These are phyloP conservation scores for Talaromyces sp. DNA, from an alignment of 2,329 filamentous ascomycete species.

Conservation along the genomic window DNA sequence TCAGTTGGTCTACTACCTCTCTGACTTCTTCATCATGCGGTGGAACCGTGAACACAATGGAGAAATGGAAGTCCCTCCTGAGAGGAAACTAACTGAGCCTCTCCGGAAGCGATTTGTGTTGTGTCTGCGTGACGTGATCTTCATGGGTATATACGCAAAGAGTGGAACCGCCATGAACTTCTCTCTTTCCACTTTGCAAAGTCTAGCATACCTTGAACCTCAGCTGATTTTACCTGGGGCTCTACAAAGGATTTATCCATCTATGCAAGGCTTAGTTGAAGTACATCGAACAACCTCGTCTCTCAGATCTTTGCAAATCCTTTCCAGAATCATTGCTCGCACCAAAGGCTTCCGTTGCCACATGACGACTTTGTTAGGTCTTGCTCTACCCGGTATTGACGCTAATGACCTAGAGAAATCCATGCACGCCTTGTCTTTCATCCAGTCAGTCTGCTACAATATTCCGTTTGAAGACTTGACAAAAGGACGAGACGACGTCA, in stretches of 20 bases:
- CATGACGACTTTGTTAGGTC: conserved; percentile 84
- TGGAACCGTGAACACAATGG: conserved; percentile 95
- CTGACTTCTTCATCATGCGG: conserved; percentile 93
- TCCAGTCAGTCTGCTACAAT: conserved; percentile 92
- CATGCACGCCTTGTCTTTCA: conserved; percentile 86
- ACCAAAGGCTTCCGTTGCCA: conserved; percentile 97
- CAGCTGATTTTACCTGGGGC: conserved; percentile 88
- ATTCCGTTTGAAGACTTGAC: conserved; percentile 86
- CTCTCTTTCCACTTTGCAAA: conserved; percentile 84
- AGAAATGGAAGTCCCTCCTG: conserved; percentile 78
- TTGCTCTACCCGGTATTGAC: conserved; percentile 91
- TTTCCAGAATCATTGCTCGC: conserved; percentile 83
- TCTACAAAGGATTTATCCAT: conserved; percentile 91
- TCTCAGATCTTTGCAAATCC: conserved; percentile 82
- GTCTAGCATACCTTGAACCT: conserved; percentile 83
- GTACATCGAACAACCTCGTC: conserved; percentile 95
- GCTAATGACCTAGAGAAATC: conserved; percentile 98
- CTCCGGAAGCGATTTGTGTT: conserved; percentile 85
- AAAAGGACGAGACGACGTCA: conserved; percentile 60
- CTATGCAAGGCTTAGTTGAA: conserved; percentile 92
- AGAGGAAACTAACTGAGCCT: conserved; percentile 71
- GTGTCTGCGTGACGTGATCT: conserved; percentile 84
- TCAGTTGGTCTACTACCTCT: conserved; percentile 85
- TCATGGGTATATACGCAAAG: conserved; percentile 98
- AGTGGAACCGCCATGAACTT: conserved; percentile 87